Evolutionary conservation across 1,139 yeast species (phyloP), one percentile per base, ranked within the genome.

Genomic region (Lodderomyces parapsilosis): DNA sequence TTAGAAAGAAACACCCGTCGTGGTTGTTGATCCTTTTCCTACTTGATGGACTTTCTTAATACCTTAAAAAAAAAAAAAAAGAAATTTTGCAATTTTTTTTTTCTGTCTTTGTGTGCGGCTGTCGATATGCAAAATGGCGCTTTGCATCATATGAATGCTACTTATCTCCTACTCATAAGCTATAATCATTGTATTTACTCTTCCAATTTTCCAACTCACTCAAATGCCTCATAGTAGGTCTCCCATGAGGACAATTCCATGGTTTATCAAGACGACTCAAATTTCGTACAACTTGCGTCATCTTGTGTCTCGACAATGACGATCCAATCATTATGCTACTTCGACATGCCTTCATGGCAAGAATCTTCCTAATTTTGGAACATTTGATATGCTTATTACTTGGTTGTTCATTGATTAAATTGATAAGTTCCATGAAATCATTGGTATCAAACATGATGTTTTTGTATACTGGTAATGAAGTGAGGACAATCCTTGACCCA

Each of bases 241-340:
- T 70, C 0, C 99, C 99, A 63, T 93, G 99, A 0, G 99, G 99
- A 62, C 99, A 93, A 57, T 91, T 93, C 99, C 99, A 94, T 0
- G 99, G 99, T 56, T 88, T 88, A 49, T 90, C 93, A 31, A 94
- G 67, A 0, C 62, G 66, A 17, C 94, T 80, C 44, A 94, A 66
- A 54, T 90, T 78, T 24, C 66, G 60, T 2, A 93, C 91, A 1
- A 93, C 81, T 37, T 60, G 65, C 2, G 63, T 59, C 99, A 94
- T 94, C 6, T 79, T 76, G 8, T 61, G 65, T 19, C 46, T 54
- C 4, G 71, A 74, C 39, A 93, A 66, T 1, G 85, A 76, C 50
- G 79, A 84, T 0, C 99, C 99, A 41, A 93, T 81, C 99, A 93
- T 94, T 22, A 91, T 88, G 51, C 96, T 88, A 45, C 83, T 81